Conservation (phyloP, 306 rosid genomes). For the Alnus glutinosa region DNA sequence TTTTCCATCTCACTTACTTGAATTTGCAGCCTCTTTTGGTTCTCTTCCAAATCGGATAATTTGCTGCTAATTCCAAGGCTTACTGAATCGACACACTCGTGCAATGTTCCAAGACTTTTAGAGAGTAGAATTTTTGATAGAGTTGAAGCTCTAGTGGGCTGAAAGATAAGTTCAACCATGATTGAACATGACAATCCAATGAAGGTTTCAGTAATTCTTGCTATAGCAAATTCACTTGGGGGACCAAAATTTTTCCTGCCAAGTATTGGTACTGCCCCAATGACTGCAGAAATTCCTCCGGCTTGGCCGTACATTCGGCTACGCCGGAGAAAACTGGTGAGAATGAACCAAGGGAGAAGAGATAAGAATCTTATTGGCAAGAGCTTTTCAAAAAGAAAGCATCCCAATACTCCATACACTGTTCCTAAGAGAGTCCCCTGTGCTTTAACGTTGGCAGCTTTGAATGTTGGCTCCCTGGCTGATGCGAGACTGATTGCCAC, state of each 20-base stretch:
- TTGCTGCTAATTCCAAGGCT: slow-evolving; percentile 15
- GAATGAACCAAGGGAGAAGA: slow-evolving; percentile 71
- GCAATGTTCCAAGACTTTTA: slow-evolving; percentile 35
- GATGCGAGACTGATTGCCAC: slow-evolving; percentile 59
- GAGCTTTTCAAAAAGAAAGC: slow-evolving; percentile 48
- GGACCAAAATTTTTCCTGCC: slow-evolving; percentile 60
- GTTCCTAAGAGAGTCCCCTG: slow-evolving; percentile 73
- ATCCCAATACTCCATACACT: slow-evolving; percentile 61
- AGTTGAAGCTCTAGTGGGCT: slow-evolving; percentile 60
- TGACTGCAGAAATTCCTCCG: slow-evolving; percentile 64
- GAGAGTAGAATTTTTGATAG: slow-evolving; percentile 49
- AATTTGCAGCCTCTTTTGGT: slow-evolving; percentile 27
- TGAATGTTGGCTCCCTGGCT: slow-evolving; percentile 60
- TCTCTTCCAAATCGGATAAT: slow-evolving; percentile 25
- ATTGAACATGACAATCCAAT: slow-evolving; percentile 58
- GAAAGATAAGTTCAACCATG: slow-evolving; percentile 48
- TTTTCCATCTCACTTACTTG: slow-evolving; percentile 40
- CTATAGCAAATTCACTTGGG: slow-evolving; percentile 63
- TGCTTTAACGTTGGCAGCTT: slow-evolving; percentile 56
- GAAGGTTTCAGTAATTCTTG: slow-evolving; percentile 59
- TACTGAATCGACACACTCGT: slow-evolving; percentile 41
- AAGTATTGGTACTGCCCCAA: slow-evolving; percentile 60
- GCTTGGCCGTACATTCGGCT: slow-evolving; percentile 69
- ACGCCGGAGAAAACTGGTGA: slow-evolving; percentile 63
- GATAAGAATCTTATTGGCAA: slow-evolving; percentile 46